These are phyloP conservation scores for Obelidium mucronatum DNA, from an alignment of 192 early-diverging fungal species.

Conservation along the genomic window DNA sequence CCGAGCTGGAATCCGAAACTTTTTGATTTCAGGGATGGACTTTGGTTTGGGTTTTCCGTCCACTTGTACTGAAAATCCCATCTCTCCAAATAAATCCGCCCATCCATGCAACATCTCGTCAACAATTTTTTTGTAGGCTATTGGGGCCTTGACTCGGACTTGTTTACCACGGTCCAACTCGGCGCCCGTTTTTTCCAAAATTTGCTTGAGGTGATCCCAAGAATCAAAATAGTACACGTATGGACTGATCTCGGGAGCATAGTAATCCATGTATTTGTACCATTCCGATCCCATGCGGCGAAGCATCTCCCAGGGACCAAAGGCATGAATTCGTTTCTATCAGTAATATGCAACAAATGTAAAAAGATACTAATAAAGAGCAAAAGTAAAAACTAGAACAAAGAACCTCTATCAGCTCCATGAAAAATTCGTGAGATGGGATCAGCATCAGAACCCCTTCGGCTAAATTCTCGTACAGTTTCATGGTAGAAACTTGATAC, in stretches of 20 bases:
- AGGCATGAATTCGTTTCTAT: constrained; percentile 33
- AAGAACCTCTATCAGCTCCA: constrained; percentile 28
- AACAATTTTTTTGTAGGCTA: constrained; percentile 10
- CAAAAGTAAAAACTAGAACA: not conserved
- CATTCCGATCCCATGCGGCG: constrained; percentile 32
- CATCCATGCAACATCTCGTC: constrained; percentile 26
- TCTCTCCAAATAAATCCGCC: constrained; percentile 31
- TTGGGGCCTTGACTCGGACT: constrained; percentile 2
- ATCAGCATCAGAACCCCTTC: constrained; percentile 28
- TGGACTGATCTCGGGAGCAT: constrained; percentile 18
- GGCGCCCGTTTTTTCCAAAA: not conserved
- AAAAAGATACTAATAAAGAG: not conserved
- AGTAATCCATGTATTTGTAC: constrained; percentile 38
- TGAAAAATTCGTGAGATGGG: constrained; percentile 25
- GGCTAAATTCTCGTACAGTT: constrained; percentile 38
- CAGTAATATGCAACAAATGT: not conserved
- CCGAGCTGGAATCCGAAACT: not conserved
- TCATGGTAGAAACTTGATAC: constrained; percentile 40
- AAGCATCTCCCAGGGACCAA: constrained; percentile 36
- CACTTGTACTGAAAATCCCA: constrained; percentile 24
- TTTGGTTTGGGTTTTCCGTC: constrained; percentile 13
- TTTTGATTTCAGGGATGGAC: not conserved
- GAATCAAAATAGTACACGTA: constrained; percentile 36
- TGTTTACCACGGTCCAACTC: not conserved
- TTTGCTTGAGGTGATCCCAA: constrained; percentile 18